Evolutionary conservation across 1,139 yeast species (phyloP).

Genomic region (Meyerozyma athensensis): DNA sequence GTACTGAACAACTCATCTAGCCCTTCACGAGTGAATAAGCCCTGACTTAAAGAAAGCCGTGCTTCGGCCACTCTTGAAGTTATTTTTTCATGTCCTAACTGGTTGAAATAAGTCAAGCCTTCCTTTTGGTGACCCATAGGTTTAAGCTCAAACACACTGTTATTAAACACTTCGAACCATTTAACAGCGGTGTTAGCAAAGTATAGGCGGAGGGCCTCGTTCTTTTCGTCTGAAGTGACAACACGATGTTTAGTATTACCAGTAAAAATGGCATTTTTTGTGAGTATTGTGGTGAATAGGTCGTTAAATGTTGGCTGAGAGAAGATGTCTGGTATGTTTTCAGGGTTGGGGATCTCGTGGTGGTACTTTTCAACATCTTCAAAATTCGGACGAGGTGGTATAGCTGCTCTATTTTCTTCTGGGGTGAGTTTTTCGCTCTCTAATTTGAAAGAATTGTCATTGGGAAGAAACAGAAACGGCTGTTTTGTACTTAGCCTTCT

Average conservation of each 20-base stretch:
- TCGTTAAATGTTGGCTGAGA: conserved; percentile 26
- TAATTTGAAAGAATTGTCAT: conserved; percentile 26
- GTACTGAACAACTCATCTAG: conserved; percentile 14
- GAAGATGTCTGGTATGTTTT: conserved; percentile 31
- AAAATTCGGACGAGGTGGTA: conserved; percentile 23
- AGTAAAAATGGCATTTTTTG: conserved; percentile 24
- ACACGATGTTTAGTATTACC: conserved; percentile 24
- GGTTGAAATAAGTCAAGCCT: not conserved
- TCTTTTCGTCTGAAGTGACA: conserved; percentile 16
- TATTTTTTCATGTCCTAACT: not conserved
- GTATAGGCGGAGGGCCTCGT: conserved; percentile 17
- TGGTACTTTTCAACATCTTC: conserved; percentile 17
- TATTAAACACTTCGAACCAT: conserved; percentile 30
- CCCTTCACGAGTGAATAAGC: conserved; percentile 17
- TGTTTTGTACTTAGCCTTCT: not conserved
- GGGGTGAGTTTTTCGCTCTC: conserved; percentile 30
- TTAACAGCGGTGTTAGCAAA: conserved; percentile 25
- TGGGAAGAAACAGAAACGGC: conserved; percentile 29
- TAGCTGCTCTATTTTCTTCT: conserved; percentile 29
- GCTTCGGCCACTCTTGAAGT: not conserved
- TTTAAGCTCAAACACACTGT: conserved; percentile 12
- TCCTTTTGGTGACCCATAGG: not conserved
- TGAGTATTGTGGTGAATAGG: conserved; percentile 25
- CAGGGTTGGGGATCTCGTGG: conserved; percentile 33
- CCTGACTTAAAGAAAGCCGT: conserved; percentile 8